phyloP scores from a whole-genome alignment of 352 stramenopile genomes.

The Phytophthora hibernalis region DNA sequence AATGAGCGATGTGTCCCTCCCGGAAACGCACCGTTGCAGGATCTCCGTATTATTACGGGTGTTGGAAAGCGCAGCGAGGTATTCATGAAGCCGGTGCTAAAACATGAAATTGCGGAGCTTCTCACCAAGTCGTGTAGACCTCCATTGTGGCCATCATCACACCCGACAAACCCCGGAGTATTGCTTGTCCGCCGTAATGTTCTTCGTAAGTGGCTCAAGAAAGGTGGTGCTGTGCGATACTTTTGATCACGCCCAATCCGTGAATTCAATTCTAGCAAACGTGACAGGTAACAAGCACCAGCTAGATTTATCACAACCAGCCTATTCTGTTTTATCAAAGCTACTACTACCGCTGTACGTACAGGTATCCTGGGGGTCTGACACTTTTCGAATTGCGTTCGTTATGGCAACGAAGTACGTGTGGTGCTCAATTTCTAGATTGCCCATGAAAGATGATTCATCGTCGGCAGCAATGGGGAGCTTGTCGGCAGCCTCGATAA shows the following conservation, averaged over 20 bases:
- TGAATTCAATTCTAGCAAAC: no score
- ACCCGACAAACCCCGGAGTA: conserved; percentile 69
- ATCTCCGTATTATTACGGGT: conserved; percentile 80
- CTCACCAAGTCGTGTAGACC: conserved; percentile 58
- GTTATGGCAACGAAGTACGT: conserved; percentile 30
- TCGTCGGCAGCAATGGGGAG: conserved; percentile 19
- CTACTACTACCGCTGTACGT: conserved; percentile 22
- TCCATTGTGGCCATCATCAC: conserved; percentile 52
- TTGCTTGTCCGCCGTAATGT: conserved; percentile 59
- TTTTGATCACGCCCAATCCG: conserved; percentile 28
- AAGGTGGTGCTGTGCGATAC: conserved; percentile 49
- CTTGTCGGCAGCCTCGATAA: conserved; percentile 53
- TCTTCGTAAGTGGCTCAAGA: conserved; percentile 64
- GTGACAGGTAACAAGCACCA: background rate
- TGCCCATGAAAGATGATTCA: conserved; percentile 40
- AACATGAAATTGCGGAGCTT: conserved; percentile 57
- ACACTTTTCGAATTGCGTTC: conserved; percentile 21
- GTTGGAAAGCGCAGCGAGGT: conserved; percentile 65
- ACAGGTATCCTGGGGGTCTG: conserved; percentile 27
- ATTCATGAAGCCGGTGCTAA: conserved; percentile 69
- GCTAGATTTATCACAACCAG: background rate
- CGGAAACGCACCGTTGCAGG: conserved; percentile 34
- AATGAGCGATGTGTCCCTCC: conserved; percentile 33
- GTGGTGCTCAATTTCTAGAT: conserved; percentile 24
- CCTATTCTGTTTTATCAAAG: conserved; percentile 2